phyloP scores from a whole-genome alignment of 2,329 filamentous ascomycete genomes.

The Colletotrichum sp. region DNA sequence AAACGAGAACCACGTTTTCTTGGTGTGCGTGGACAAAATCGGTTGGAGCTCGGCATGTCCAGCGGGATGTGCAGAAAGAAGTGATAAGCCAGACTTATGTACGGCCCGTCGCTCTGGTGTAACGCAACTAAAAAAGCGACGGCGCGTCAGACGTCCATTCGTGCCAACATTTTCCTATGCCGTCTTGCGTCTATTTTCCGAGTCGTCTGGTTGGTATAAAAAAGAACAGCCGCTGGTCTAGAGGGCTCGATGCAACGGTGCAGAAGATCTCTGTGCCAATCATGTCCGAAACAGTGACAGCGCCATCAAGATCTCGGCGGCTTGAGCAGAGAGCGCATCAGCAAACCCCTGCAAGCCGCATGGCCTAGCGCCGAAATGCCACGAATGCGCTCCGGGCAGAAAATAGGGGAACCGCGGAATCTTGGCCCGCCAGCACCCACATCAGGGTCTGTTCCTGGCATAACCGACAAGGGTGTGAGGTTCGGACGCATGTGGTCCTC shows the following conservation, averaged over 20 bases:
- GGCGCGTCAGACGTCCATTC: neutral
- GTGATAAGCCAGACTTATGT: neutral
- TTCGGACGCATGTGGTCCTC: neutral
- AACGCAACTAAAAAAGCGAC: neutral
- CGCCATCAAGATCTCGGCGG: slow-evolving; percentile 19
- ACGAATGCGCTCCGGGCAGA: neutral
- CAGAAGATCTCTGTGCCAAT: slow-evolving; percentile 12
- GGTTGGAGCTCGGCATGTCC: neutral
- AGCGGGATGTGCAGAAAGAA: neutral
- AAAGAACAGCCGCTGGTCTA: neutral
- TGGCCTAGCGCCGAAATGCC: slow-evolving; percentile 8
- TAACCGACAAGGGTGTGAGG: neutral
- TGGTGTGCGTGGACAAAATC: neutral
- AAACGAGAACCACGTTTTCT: neutral
- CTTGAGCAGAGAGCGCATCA: neutral
- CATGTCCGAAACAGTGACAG: slow-evolving; percentile 1
- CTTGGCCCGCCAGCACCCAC: neutral
- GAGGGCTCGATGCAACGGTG: neutral
- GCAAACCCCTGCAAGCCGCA: neutral
- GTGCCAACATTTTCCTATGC: neutral
- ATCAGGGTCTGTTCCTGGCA: slow-evolving; percentile 4
- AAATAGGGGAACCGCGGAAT: slow-evolving; percentile 2
- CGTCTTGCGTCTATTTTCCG: neutral
- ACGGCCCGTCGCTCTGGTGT: neutral
- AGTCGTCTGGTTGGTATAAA: neutral